A percentile compares a stretch with the other conserved stretches of the same genome.
Evolutionary conservation across 2,329 filamentous ascomycete genomes (phyloP).

Genomic region (Fusarium odoratissimum): DNA sequence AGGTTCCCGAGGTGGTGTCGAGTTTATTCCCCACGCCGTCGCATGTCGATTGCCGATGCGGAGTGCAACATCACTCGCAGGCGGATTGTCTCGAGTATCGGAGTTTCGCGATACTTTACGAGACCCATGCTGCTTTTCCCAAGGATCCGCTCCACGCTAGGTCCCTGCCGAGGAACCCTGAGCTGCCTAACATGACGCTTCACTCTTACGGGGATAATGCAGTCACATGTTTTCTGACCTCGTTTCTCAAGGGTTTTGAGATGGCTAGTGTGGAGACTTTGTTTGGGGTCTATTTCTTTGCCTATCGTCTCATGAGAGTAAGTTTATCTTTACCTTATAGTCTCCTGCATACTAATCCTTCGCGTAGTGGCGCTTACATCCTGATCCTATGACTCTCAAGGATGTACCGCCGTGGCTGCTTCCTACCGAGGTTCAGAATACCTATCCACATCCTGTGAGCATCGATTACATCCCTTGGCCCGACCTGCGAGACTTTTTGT

Average conservation of each 20-base stretch:
- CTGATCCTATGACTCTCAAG: slow-evolving; percentile 35
- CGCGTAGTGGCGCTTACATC: slow-evolving; percentile 40
- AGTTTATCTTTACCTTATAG: not conserved
- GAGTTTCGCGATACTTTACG: slow-evolving; percentile 42
- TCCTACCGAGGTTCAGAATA: slow-evolving; percentile 40
- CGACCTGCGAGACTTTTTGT: slow-evolving; percentile 40
- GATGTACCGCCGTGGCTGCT: slow-evolving; percentile 39
- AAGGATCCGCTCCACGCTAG: slow-evolving; percentile 31
- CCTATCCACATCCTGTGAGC: slow-evolving; percentile 39
- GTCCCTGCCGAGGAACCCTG: slow-evolving; percentile 40
- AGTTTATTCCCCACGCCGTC: slow-evolving; percentile 23
- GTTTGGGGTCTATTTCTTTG: slow-evolving; percentile 42
- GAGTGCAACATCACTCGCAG: slow-evolving; percentile 39
- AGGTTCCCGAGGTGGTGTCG: slow-evolving; percentile 9
- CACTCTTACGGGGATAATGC: slow-evolving; percentile 40
- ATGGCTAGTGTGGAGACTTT: slow-evolving; percentile 40
- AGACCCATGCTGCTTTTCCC: slow-evolving; percentile 40
- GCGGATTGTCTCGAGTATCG: slow-evolving; percentile 42
- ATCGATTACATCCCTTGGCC: slow-evolving; percentile 45
- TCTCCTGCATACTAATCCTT: not conserved
- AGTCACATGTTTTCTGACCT: slow-evolving; percentile 36
- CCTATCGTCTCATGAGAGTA: slow-evolving; percentile 42
- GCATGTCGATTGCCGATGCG: slow-evolving; percentile 43
- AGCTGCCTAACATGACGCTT: slow-evolving; percentile 39
- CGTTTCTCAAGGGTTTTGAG: slow-evolving; percentile 41